Evolutionary conservation across 257 asterid genomes (phyloP), one percentile per base, ranked within the genome.

Genomic region (Mitragyna speciosa): DNA sequence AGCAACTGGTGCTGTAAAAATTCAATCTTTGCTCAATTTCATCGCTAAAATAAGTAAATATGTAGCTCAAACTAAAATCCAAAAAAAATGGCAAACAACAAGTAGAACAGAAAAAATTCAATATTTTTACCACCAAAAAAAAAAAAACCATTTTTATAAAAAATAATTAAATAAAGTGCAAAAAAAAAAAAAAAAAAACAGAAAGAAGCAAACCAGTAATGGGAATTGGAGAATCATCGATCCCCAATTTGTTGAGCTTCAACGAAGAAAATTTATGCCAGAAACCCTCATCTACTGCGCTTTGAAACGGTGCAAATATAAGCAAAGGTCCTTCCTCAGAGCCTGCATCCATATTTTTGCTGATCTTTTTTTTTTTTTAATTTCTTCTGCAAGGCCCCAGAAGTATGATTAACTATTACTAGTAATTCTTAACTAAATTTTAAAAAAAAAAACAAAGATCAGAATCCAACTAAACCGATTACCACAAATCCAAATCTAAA

Each of bases 201-300:
- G 4, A 20, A 52, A 72, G 56, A 72, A 81, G 58, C 82, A 70
- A 78, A 93, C 99, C 99, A 77, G 95, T 89, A 79, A 95, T 84
- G 9, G 99, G 92, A 78, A 93, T 84, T 14, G 99, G 97, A 74
- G 98, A 89, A 33, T 95, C 99, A 67, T 95, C 98, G 71, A 93
- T 91, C 69, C 99, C 97, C 41, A 93, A 87, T 87, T 91, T 87
- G 90, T 95, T 93, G 85, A 95, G 99, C 90, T 95, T 95, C 86
- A 95, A 85, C 9, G 98, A 92, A 71, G 98, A 93, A 70, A 95
- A 87, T 79, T 87, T 86, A 80, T 89, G 98, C 99, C 99, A 95
- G 75, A 93, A 95, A 0, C 98, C 97, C 87, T 91, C 99, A 72
- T 95, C 99, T 70, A 91, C 93, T 36, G 83, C 81, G 87, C 99